Base-by-base conservation (phyloP, 257 asterid species). In the Nicotiana tomentosiformis region DNA sequence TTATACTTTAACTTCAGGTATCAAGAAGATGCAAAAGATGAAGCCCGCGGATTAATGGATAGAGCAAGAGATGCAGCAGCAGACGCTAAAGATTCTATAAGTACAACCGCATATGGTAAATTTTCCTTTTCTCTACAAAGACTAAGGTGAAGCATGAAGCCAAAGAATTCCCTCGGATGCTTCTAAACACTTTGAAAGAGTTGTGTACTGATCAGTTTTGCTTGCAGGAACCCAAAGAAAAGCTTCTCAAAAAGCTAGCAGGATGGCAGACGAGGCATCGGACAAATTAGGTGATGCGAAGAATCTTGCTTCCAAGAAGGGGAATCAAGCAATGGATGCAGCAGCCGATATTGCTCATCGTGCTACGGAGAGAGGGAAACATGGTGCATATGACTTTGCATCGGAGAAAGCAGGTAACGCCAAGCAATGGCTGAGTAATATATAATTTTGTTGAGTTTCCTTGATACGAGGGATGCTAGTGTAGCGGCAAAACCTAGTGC, bases 31-130 rank as follows among this genome's bases (percentile, higher is more conserved):
- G 84, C 86, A 0, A 85, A 87, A 77, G 88, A 86, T 51, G 81
- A 81, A 16, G 89, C 91, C 55, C 82, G 66, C 1, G 79, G 77
- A 51, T 23, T 86, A 0, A 74, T 83, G 56, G 87, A 87, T 26
- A 87, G 84, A n/a, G 88, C 88, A 15, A 83, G 86, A 16, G 88
- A 80, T 20, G 95, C 92, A n/a, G 91, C 91, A 16, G 82, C 92
- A 1, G 70, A 87, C 70, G 83, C 93, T 67, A 78, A 88, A 5
- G 88, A 86, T 4, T 10, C 89, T 1, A 23, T 90, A 58, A 87
- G 83, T 58, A 83, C 88, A 20, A 92, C 91, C 17, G 93, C 93
- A 46, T 26, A 81, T 35, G 94, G 95, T 92, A 65, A 16, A 35
- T 46, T 77, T 58, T 62, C 49, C 10, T 18, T 20, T 17, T 1